These are phyloP conservation scores for Xylaria sp. DNA, from an alignment of 2,329 filamentous ascomycete species.

Conservation along the genomic window DNA sequence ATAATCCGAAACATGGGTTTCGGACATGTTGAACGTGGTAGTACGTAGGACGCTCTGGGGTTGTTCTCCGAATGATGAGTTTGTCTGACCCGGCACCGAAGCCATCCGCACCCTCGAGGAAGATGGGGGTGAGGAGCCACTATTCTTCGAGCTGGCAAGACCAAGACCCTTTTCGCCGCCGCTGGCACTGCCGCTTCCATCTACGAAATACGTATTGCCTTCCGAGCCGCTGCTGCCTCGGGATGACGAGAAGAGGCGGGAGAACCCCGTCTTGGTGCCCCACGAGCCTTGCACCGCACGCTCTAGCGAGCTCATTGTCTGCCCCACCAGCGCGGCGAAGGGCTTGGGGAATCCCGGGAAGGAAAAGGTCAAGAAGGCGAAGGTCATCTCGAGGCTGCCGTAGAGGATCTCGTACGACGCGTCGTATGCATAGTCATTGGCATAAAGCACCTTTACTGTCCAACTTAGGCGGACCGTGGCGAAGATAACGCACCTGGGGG, in stretches of 20 bases:
- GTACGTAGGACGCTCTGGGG: background rate
- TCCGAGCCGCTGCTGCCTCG: background rate
- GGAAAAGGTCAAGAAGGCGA: slow-evolving; percentile 4
- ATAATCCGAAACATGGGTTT: background rate
- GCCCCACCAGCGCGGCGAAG: background rate
- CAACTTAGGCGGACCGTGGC: background rate
- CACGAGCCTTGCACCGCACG: background rate
- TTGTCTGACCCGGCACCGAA: no score
- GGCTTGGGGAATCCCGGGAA: background rate
- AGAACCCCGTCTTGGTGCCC: background rate
- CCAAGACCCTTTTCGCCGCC: background rate
- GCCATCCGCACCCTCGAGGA: no score
- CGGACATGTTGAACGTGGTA: slow-evolving; percentile 2
- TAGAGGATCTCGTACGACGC: background rate
- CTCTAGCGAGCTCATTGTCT: background rate
- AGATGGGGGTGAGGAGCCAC: no score
- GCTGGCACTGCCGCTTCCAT: no score
- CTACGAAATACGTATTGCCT: background rate
- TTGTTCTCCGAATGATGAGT: no score
- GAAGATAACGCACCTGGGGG: background rate
- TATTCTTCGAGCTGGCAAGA: no score
- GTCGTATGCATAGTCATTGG: background rate
- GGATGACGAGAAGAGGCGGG: background rate
- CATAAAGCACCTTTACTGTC: background rate
- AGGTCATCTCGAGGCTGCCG: slow-evolving; percentile 10